Evolutionary conservation across 2,329 filamentous ascomycete species (phyloP), one percentile per base, ranked within the genome.

Genomic region (Stemphylium beticola): DNA sequence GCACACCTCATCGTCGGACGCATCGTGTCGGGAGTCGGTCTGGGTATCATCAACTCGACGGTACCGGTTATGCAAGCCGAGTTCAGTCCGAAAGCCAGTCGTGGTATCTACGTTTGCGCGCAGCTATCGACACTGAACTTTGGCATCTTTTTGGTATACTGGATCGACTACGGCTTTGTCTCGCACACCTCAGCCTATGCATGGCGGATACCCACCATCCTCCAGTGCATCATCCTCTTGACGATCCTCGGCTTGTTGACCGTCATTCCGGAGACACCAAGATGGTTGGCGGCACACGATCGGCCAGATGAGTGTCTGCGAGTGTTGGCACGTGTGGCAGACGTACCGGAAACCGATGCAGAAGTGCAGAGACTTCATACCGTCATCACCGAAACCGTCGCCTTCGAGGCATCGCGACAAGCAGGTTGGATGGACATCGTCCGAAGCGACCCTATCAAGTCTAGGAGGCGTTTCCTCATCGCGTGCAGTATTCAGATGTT

Each of bases 11-110:
- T 63, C 24, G 62, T 62, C 12, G 58, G 62, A 3, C 60, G 62
- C 17, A 36, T 65, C 10, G 49, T 65, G 10, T 59, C 60, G 14
- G 58, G 62, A 20, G 79, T 77, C 26, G 76, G 76, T 12, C 52
- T 64, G 5, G 61, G 61, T 31, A 56, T 61, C 37, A 60, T 62
- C 40, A 62, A 60, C 37, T 58, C 55, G 2, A 62, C 60, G 1
- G 57, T 62, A 11, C 60, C 60, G 1, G 57, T 61, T 10, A 39
- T 61, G 45, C 59, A 61, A 33, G 59, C 59, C 18, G 56, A 62
- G 10, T 62, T 62, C 49, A 62, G 60, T 33, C 60, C 60, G 2
- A 62, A 62, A 22, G 57, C 60, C 5, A 62, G 57, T 38, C 60
- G 60, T 20, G 60, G 60, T 18, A 56, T 62, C 15, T 62, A 60